A percentile compares a stretch with the other conserved stretches of the same genome.
Evolutionary conservation across 2,329 filamentous ascomycete species (phyloP).

Genomic region (Metarhizium brunneum): DNA sequence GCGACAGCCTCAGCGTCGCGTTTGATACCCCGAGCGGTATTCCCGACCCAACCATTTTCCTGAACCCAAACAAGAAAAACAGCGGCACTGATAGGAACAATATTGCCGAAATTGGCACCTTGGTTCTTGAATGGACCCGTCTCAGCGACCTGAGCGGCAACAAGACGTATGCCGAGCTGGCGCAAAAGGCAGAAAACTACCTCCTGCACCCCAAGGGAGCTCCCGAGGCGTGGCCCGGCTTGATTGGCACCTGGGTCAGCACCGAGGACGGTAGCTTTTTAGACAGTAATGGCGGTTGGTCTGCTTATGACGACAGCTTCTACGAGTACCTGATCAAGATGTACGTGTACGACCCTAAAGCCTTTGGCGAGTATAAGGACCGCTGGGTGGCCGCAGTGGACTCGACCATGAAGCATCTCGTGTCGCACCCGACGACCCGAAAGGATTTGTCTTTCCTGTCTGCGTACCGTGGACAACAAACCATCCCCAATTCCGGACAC

Average conservation of each 20-base stretch:
- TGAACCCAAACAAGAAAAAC: conserved; percentile 40
- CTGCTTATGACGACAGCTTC: conserved; percentile 67
- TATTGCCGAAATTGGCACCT: conserved; percentile 66
- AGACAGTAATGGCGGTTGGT: conserved; percentile 64
- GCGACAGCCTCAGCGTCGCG: conserved; percentile 64
- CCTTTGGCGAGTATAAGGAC: conserved; percentile 58
- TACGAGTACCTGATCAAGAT: conserved; percentile 92
- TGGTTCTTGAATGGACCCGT: conserved; percentile 78
- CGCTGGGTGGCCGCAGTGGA: conserved; percentile 69
- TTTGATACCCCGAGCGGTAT: conserved; percentile 71
- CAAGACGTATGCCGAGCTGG: conserved; percentile 53
- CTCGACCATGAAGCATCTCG: conserved; percentile 62
- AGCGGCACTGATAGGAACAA: conserved; percentile 52
- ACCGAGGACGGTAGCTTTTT: conserved; percentile 57
- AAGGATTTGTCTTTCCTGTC: conserved; percentile 67
- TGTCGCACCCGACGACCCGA: conserved; percentile 55
- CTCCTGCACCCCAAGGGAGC: conserved; percentile 51
- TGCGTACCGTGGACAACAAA: conserved; percentile 38
- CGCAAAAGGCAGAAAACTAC: conserved; percentile 59
- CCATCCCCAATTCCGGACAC: conserved; percentile 38
- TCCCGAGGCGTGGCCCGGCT: conserved; percentile 65
- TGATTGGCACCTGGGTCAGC: conserved; percentile 60
- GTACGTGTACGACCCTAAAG: conserved; percentile 65
- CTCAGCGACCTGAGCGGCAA: conserved; percentile 68
- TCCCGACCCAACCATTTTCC: conserved; percentile 59